Evolutionary conservation across 2,329 filamentous ascomycete genomes (phyloP), one percentile per base, ranked within the genome.

Genomic region (Esteya vermicola): DNA sequence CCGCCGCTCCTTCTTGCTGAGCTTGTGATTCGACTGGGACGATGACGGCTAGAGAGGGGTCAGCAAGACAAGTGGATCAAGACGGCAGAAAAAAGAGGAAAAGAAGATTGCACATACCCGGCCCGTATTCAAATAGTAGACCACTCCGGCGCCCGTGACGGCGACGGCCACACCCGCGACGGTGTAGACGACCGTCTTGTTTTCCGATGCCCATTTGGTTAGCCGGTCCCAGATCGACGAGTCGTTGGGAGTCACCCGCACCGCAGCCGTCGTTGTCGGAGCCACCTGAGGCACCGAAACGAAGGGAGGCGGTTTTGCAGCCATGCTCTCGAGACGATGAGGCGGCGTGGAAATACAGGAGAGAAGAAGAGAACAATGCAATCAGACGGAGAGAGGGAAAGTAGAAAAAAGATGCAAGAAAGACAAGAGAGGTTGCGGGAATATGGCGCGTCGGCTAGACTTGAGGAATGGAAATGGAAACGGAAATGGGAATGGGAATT

Each of bases 171-270:
- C 83, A 54, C 91, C 91, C 41, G 89, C 91, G 62, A 96, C 85
- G 50, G 91, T 95, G 63, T 95, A 98, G 47, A 93, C 88, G 40
- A 89, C 73, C 36, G 85, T 82, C 68, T 95, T 96, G 66, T 98
- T 88, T 59, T 96, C 89, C 3, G 86, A 84, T 13, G 83, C 86
- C 89, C 91, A 98, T 55, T 69, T 79, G 49, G 86, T 81, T 62
- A 95, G 68, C 54, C 88, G 81, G 60, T 94, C 85, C 86, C 86
- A 94, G 41, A 91, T 64, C 35, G 83, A 81, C 44, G 79, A 74
- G 45, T 80, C 72, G 48, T 65, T 58, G 42, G 72, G 62, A n/a
- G n/a, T n/a, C 50, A 75, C 58, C 32, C 65, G 63, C 39, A 75
- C 55, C 43, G 63, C 59, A 45, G 61, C 28, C 8, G 45, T 58